Evolutionary conservation across 441 rosid species (phyloP), one percentile per base, ranked within the genome.

Genomic region (Gossypium davidsonii): DNA sequence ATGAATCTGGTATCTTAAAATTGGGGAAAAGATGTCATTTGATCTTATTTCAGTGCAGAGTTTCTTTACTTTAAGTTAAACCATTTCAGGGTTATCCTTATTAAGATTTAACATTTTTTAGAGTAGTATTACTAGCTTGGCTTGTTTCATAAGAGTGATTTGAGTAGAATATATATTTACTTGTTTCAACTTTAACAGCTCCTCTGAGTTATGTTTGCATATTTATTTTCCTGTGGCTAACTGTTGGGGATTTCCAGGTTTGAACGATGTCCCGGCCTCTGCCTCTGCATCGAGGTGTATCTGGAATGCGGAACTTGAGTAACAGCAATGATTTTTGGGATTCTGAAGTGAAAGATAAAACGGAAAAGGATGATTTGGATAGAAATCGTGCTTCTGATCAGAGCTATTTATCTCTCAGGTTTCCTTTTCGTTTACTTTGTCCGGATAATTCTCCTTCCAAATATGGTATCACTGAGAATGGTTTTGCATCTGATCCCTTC

Each of bases 311-410:
- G 87, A 85, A 84, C 85, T 86, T 94, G 2, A 90, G 87, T 49
- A 75, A 83, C 73, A 83, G 73, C 81, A 81, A 87, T 57, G 97
- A 91, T 79, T 80, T 87, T 7, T 74, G 87, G 87, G 97, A 89
- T 65, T 87, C 91, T 11, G 91, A 88, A 79, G 87, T 83, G 94
- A 91, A 93, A 76, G 95, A 85, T 81, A 89, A 83, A 77, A 74
- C 86, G 4, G 96, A 87, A 3, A 94, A 84, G 78, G 97, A 87
- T 55, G 90, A 89, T 76, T 79, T 79, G 79, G 80, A 81, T 52
- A 82, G 85, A 80, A 84, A 81, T 37, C 88, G 88, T 72, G 78
- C 93, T 52, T 67, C 87, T 37, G 92, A 86, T 56, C 88, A 79
- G 25, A 77, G 81, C 71, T 81, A 71, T 72, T 77, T 87, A 20